Base-by-base conservation (phyloP, 306 rosid species). In the Rosa chinensis region DNA sequence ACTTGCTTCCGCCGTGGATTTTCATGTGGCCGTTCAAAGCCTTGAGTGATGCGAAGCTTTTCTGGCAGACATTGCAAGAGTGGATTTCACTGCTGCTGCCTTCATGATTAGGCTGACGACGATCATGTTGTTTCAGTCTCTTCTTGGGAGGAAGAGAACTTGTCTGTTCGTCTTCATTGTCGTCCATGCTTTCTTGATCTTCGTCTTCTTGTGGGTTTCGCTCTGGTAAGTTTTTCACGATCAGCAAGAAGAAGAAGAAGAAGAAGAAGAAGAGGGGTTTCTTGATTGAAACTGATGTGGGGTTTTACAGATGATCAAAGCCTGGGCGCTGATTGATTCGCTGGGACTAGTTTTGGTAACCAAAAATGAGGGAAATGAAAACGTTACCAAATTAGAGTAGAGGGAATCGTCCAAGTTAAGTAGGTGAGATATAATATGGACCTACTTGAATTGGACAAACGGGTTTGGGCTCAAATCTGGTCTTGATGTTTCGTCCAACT, bases 101-200 rank as follows among this genome's bases (percentile, higher is more conserved):
- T 56, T 56, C 5, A 18, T 58, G 32, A 58, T 50, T 18, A 58
- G 13, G 32, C n/a, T 7, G 17, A 50, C 18, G 56, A 12, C 5
- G 56, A 12, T 14, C 1, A 4, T 12, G 56, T 35, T 44, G 9
- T 21, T 18, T 70, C 37, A 32, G 37, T 32, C 37, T 32, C 74
- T 45, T 72, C 61, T 25, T 39, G 12, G 20, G 10, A 21, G 6
- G 35, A 44, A 44, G 47, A 44, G 11, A 1, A 44, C 2, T 9
- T 44, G 10, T 44, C 47, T 44, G 44, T 9, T 66, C 71, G 5
- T 64, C 58, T 0, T 47, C 74, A 47, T 25, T n/a, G 50, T 48
- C 4, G 23, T 48, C 61, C 75, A 72, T 32, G 75, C 40, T 72
- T 28, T 72, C 63, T 20, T 56, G 63, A 56, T 18, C 63, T n/a